Evolutionary conservation across 1,284 basidiomycete species (phyloP).

Genomic region (Boletellus deceptivus): DNA sequence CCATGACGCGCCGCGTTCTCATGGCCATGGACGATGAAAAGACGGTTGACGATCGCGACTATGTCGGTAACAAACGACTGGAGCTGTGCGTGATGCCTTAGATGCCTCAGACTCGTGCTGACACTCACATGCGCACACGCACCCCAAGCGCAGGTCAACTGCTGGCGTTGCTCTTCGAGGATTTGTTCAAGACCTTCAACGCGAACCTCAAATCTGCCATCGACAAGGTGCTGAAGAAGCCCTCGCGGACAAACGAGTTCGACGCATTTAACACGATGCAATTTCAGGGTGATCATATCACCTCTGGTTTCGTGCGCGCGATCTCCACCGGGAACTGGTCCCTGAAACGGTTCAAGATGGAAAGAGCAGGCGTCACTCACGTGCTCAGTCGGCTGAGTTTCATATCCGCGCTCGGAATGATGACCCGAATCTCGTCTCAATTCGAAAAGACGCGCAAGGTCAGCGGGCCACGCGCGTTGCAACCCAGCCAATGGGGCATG

Average conservation of each 20-base stretch:
- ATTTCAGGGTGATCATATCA: conserved; percentile 93
- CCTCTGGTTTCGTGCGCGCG: conserved; percentile 93
- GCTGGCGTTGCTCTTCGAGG: conserved; percentile 94
- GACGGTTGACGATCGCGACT: conserved; percentile 98
- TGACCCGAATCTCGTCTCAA: conserved; percentile 98
- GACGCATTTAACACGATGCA: conserved; percentile 95
- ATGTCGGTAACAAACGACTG: conserved; percentile 98
- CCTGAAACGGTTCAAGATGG: conserved; percentile 99
- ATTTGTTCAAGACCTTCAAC: conserved; percentile 99
- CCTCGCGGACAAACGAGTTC: conserved; percentile 92
- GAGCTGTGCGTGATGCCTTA: conserved; percentile 71
- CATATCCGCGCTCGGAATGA: conserved; percentile 99
- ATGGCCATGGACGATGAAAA: conserved; percentile 97
- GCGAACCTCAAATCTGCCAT: conserved; percentile 94
- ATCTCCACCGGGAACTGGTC: conserved; percentile 99
- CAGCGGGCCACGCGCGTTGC: conserved; percentile 94
- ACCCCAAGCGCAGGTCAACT: conserved; percentile 88
- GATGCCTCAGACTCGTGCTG: conserved; percentile 2
- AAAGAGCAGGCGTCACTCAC: conserved; percentile 97
- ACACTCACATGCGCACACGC: conserved; percentile 10
- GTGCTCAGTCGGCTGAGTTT: conserved; percentile 94
- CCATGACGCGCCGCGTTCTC: conserved; percentile 95
- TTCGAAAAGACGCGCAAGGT: conserved; percentile 99
- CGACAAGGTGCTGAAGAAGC: conserved; percentile 98
- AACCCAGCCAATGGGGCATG: conserved; percentile 99